Conservation (phyloP, 805 yeast genomes). For the Saitoella complicata region DNA sequence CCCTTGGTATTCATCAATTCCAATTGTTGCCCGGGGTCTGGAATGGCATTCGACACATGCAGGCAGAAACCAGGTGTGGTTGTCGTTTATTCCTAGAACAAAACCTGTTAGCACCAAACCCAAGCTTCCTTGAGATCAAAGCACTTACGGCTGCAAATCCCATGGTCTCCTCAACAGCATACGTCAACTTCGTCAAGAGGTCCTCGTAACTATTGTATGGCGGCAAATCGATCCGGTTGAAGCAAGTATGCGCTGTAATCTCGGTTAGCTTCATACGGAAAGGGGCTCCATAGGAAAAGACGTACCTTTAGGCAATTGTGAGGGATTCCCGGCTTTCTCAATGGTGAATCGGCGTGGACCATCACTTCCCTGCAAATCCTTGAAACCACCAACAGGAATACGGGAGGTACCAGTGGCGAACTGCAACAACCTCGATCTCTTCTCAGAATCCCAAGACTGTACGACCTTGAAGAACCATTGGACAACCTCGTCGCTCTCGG, state of each 20-base stretch:
- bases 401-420: conserved; percentile 98
- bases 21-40: too few relatives aligned
- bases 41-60: too few relatives aligned
- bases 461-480: conserved; percentile 95
- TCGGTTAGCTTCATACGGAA: too few relatives aligned
- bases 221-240: conserved; percentile 96
- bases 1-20: too few relatives aligned
- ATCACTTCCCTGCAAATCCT: conserved; percentile 95
- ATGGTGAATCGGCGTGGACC: conserved; percentile 98
- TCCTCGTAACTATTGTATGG: conserved; percentile 75
- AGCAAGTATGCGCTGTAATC: conserved; percentile 71
- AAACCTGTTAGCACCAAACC: too few relatives aligned
- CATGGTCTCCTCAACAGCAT: conserved; percentile 97
- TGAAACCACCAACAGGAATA: conserved; percentile 97
- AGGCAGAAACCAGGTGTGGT: too few relatives aligned
- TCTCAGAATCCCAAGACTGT: conserved; percentile 89
- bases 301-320: conserved; percentile 60
- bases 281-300: too few relatives aligned
- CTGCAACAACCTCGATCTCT: conserved; percentile 85
- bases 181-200: conserved; percentile 72
- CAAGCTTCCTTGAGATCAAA: too few relatives aligned
- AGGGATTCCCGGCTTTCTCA: conserved; percentile 91
- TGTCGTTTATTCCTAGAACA: too few relatives aligned
- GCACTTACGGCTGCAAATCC: conserved; percentile 44
- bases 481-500: conserved; percentile 87